Conservation (phyloP, 352 stramenopile genomes). For the Pythium sukuiense region DNA sequence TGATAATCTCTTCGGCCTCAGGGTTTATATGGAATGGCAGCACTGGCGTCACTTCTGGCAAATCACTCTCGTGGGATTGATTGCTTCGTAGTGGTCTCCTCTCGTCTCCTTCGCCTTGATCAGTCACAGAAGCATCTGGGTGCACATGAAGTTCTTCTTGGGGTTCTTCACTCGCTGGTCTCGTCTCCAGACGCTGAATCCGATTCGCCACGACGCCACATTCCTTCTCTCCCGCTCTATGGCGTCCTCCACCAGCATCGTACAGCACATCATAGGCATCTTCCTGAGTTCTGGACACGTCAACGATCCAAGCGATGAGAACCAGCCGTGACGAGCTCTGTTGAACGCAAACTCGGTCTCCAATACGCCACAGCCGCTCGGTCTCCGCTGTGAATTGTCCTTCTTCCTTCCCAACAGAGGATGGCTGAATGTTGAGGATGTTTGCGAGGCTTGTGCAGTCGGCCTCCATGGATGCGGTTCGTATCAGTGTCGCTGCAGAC, state of each 20-base stretch:
- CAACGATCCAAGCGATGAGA: conserved; percentile 1
- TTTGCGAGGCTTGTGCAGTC: no score
- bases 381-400: background rate
- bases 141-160: no score
- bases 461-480: background rate
- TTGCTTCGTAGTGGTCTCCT: background rate
- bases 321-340: background rate
- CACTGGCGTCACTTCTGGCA: conserved; percentile 1
- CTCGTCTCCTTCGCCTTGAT: background rate
- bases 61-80: background rate
- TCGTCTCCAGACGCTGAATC: background rate
- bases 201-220: background rate
- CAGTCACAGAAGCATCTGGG: background rate
- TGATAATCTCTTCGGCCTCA: background rate
- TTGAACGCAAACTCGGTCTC: conserved; percentile 8
- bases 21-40: background rate
- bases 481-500: background rate
- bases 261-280: conserved; percentile 4
- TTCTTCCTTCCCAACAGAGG: no score
- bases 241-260: background rate
- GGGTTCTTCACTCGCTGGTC: background rate
- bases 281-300: background rate
- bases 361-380: background rate
- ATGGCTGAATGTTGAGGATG: no score
- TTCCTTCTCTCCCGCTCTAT: background rate